Evolutionary conservation across 805 yeast species (phyloP), one percentile per base, ranked within the genome.

Genomic region (Metschnikowia borealis): DNA sequence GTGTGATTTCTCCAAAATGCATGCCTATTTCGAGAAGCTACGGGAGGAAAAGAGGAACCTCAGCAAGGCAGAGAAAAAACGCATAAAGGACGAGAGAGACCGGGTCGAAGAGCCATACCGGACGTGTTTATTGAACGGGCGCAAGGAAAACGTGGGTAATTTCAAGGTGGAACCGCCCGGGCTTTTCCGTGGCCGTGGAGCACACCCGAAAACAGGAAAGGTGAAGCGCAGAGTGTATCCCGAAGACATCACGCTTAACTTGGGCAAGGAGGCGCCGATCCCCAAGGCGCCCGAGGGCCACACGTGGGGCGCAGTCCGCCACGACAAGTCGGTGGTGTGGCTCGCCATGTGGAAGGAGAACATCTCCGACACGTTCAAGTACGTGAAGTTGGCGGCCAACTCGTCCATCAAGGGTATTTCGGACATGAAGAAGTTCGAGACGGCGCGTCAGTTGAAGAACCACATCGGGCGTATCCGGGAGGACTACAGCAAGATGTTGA

Each of bases 101-200:
- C 77, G 75, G 47, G 56, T 78, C 13, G 97, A 91, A 67, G 97
- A 87, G 63, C 84, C 85, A 31, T 92, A 74, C 70, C 88, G 87
- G 62, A 82, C 79, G 23, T 92, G 98, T 71, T 64, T 79, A 33
- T 71, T 92, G 44, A 89, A 92, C 64, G 97, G 97, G 15, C 79
- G 96, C 58, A 85, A 80, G 61, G 97, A 92, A 62, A 91, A 85
- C 60, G 95, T 92, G 31, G 97, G 97, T 21, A 92, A 92, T 65
- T 92, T 92, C 67, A 77, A 92, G 62, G 84, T 92, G 44, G 99
- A 92, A 74, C 98, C 98, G 32, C 98, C 99, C 0, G 97, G 96
- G 1, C 72, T 92, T 49, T 92, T 91, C 65, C 78, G 97, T 67
- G 99, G 98, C 40, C 87, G 98, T 67, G 98, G 97, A 62, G 90